Evolutionary conservation across 345 rosid species (phyloP).

Genomic region (Excoecaria cochinchinensis): DNA sequence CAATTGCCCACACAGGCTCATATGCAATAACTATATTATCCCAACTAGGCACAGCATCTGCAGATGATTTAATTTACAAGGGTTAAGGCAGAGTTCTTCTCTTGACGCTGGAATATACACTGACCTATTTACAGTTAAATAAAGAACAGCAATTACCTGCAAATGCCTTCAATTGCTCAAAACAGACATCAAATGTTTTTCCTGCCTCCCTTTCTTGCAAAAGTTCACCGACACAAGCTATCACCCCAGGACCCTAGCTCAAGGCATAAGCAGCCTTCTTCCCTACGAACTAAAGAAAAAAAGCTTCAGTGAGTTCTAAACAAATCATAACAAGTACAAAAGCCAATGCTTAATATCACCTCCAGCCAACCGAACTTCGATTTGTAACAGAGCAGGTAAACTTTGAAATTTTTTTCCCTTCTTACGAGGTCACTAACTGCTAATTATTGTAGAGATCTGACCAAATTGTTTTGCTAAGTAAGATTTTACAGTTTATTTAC

Average conservation of each 20-base stretch:
- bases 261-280: conserved; percentile 96
- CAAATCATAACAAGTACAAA: background rate
- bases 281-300: conserved; percentile 70
- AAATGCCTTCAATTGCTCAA: conserved; percentile 78
- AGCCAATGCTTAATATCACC: background rate
- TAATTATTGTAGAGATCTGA: background rate
- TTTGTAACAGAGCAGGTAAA: background rate
- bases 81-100: conserved; percentile 4
- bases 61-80: conserved; percentile 6
- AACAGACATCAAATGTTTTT: conserved; percentile 93
- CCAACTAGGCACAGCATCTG: conserved; percentile 94
- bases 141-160: conserved; percentile 47
- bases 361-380: background rate
- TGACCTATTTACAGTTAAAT: background rate
- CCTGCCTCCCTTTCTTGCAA: conserved; percentile 94
- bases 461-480: background rate
- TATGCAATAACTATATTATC: conserved; percentile 86
- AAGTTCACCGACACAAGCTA: conserved; percentile 91
- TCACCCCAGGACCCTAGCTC: conserved; percentile 83
- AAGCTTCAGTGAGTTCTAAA: conserved; percentile 16
- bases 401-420: background rate
- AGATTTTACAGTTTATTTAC: background rate
- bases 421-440: background rate
- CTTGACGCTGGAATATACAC: background rate
- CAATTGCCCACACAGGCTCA: conserved; percentile 99